Percentiles rank a stretch among this genome's conserved stretches.
These are phyloP conservation scores for Lactarius pseudohatsudake DNA, from an alignment of 768 basidiomycete species.

Conservation along the genomic window DNA sequence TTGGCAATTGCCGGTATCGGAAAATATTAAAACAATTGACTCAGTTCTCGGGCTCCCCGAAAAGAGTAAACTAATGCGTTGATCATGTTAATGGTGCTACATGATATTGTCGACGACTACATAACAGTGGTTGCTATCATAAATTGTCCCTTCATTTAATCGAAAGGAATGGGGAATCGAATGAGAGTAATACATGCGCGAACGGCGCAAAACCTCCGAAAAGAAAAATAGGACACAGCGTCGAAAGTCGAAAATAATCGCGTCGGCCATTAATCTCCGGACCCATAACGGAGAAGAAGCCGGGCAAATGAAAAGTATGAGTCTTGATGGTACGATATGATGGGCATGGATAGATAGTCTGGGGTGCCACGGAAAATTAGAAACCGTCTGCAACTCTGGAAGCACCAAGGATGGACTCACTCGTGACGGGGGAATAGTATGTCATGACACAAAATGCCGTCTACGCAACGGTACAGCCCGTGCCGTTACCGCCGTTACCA, in stretches of 20 bases:
- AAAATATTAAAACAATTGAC: not conserved
- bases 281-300: not conserved
- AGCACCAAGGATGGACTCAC: not conserved
- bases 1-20: not conserved
- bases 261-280: not conserved
- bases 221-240: not conserved
- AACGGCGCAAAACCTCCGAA: not conserved
- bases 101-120: slow-evolving; percentile 1
- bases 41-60: not conserved
- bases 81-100: not conserved
- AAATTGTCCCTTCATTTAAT: not conserved
- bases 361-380: not conserved
- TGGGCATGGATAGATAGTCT: not conserved
- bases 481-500: no score
- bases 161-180: not conserved
- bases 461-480: slow-evolving; percentile 3
- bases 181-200: not conserved
- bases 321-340: not conserved
- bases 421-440: not conserved
- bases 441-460: not conserved
- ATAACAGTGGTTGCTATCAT: not conserved
- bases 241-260: slow-evolving; percentile 3
- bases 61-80: not conserved
- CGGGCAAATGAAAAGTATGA: not conserved
- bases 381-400: not conserved